Evolutionary conservation across 805 yeast genomes (phyloP), one percentile per base, ranked within the genome.

Genomic region (Brettanomyces anomalus): DNA sequence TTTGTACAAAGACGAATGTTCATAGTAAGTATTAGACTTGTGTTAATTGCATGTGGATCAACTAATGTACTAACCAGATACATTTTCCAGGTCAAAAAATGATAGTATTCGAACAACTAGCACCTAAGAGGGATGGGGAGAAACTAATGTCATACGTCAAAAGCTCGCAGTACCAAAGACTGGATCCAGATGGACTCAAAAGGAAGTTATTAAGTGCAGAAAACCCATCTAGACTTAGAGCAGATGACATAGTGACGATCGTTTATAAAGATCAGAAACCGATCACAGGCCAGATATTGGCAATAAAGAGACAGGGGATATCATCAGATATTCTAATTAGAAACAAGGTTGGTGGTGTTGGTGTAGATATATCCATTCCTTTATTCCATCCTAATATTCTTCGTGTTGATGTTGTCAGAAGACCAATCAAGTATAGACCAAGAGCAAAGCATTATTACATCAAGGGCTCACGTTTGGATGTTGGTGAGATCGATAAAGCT

Each of bases 391-490:
- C 97, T 6, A 69, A 77, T 43, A 72, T 93, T 43, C 75, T 79
- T 48, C 76, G 81, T 61, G 71, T 90, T 42, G 97, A 89, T 63
- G 62, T 88, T 33, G 62, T 90, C 48, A 74, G 84, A 62, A 81
- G 81, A 62, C 90, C 95, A 33, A 62, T 66, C 49, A 76, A 74
- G 56, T 80, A 86, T 63, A 77, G 83, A 70, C 70, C 73, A 48
- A 79, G 95, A 75, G 77, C 79, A 65, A 90, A 86, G 71, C 90
- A 87, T 54, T 89, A 82, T 72, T 93, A 86, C 65, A 83, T 93
- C 57, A 83, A 96, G 67, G 82, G 75, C 62, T 71, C 81, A 41
- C 79, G 77, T 57, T 66, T 79, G 61, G 95, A 85, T 62, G 89
- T 81, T 40, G 81, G 79, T 49, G 88, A 82, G 58, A 61, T 82